These are phyloP conservation scores for Nicotiana rustica DNA, from an alignment of 305 asterid genomes.

Conservation along the genomic window DNA sequence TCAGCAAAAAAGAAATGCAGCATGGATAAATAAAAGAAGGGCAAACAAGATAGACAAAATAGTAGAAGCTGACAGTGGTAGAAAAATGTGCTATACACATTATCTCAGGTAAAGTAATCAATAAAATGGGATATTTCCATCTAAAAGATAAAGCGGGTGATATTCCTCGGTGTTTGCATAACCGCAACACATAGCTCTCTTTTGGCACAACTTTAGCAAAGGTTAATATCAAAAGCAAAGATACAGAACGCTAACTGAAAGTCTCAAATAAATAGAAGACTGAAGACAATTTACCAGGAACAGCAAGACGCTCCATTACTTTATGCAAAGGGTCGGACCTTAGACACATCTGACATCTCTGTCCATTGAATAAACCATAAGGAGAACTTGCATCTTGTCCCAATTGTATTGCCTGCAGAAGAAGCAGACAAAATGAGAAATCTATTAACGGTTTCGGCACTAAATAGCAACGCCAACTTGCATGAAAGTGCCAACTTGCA, in stretches of 20 bases:
- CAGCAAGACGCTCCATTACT: constrained; percentile 72
- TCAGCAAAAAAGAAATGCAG: background rate
- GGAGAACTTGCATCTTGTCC: constrained; percentile 68
- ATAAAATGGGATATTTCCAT: constrained; percentile 14
- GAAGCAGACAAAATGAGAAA: constrained; percentile 10
- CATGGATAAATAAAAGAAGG: background rate
- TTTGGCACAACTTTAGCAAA: constrained; percentile 23
- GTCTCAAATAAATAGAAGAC: constrained; percentile 23
- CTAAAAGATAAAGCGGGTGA: background rate
- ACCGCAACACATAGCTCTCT: background rate
- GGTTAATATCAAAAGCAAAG: constrained; percentile 23
- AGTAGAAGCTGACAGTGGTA: constrained; percentile 5
- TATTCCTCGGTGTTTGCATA: background rate
- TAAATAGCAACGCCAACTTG: background rate
- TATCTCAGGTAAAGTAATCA: constrained; percentile 11
- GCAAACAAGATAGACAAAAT: constrained; percentile 9
- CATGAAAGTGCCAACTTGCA: constrained; percentile 15
- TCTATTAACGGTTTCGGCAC: background rate
- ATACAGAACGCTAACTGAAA: constrained; percentile 19
- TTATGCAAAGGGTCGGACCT: constrained; percentile 70
- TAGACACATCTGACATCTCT: constrained; percentile 79
- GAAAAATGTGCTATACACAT: background rate
- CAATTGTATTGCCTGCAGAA: constrained; percentile 64
- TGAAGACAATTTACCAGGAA: constrained; percentile 55
- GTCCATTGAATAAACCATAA: constrained; percentile 55